Evolutionary conservation across 805 yeast species (phyloP).

Genomic region (Monosporozyma solicola): DNA sequence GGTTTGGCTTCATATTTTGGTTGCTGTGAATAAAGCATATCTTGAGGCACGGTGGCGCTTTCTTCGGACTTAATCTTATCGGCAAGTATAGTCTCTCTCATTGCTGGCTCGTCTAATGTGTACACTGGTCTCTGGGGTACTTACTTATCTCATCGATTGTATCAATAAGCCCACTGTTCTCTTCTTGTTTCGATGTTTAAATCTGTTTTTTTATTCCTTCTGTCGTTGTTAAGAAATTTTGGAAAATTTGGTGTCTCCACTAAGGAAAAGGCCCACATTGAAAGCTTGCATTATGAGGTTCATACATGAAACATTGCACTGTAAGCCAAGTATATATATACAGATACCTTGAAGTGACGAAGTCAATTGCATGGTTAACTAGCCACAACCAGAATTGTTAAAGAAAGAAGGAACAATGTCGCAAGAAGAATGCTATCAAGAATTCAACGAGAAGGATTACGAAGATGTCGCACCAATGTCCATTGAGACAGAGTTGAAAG

Average conservation of each 20-base stretch:
- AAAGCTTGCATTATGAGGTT: not conserved
- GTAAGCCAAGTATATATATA: not conserved
- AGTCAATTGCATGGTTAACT: not conserved
- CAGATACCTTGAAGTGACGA: not conserved
- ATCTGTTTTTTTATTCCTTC: not conserved
- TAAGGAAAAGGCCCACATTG: not conserved
- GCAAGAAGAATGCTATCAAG: not conserved
- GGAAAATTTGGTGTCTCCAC: not conserved
- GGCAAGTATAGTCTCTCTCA: not conserved
- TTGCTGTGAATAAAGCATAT: not conserved
- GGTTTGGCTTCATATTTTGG: not conserved
- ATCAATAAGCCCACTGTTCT: not conserved
- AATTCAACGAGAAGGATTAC: constrained; percentile 15
- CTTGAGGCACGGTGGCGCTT: not conserved
- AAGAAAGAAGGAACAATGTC: not conserved
- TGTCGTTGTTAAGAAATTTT: not conserved
- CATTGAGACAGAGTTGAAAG: constrained; percentile 33
- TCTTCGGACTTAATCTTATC: not conserved
- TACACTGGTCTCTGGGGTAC: not conserved
- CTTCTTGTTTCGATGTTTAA: not conserved
- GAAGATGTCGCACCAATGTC: constrained; percentile 39
- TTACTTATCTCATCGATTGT: not conserved
- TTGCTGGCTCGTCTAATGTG: not conserved
- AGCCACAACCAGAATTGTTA: no score
- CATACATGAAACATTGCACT: not conserved